These are phyloP conservation scores for Peniophora sp. DNA, from an alignment of 1,284 basidiomycete genomes.

Conservation along the genomic window DNA sequence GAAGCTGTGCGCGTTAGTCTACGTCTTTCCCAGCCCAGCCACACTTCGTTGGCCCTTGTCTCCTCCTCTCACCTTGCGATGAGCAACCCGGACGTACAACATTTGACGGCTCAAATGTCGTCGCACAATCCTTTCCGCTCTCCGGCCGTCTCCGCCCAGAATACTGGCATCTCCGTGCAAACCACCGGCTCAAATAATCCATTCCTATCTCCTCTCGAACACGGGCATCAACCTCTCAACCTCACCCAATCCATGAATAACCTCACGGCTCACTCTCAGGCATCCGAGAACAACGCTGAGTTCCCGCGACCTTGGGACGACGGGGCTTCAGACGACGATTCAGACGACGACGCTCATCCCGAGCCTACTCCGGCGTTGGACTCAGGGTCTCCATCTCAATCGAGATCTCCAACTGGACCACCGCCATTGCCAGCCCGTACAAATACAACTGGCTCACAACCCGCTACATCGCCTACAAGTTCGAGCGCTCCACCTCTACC, in stretches of 20 bases:
- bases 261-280: not conserved
- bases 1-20: too few species aligned
- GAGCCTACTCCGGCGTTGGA: not conserved
- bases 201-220: not conserved
- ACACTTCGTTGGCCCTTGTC: too few species aligned
- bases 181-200: not conserved
- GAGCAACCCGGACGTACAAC: too few species aligned
- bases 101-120: not conserved
- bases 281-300: not conserved
- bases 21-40: too few species aligned
- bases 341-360: not conserved
- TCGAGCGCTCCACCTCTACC: conserved; percentile 50
- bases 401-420: not conserved
- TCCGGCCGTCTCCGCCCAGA: not conserved
- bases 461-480: conserved; percentile 26
- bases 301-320: not conserved
- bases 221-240: too few species aligned
- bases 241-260: not conserved
- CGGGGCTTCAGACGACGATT: not conserved
- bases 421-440: not conserved
- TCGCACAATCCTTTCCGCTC: not conserved
- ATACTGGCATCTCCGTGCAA: not conserved
- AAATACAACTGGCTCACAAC: not conserved
- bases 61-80: too few species aligned
- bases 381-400: not conserved